Percentiles rank a stretch among this genome's conserved stretches.
phyloP scores from a whole-genome alignment of 768 basidiomycete species.

The Suillus sp. region DNA sequence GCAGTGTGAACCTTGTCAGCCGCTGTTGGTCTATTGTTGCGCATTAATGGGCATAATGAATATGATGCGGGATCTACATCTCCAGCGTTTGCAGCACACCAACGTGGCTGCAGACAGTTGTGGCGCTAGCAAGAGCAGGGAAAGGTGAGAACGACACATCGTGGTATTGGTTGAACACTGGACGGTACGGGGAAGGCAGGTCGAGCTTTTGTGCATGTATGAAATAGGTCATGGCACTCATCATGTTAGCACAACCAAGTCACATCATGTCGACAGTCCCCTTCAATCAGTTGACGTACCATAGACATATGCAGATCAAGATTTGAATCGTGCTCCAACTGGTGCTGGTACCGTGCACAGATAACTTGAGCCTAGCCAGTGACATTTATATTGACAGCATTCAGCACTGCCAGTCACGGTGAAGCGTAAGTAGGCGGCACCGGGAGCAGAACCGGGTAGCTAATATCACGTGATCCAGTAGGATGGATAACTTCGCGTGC shows the following conservation, averaged over 20 bases:
- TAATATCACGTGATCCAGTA: neutral
- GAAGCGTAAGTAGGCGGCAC: neutral
- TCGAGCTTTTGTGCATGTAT: neutral
- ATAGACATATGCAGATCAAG: neutral
- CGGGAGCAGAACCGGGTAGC: neutral
- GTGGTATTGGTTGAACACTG: neutral
- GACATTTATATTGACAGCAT: no score
- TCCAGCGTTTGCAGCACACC: neutral
- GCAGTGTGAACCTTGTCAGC: neutral
- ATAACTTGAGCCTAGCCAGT: neutral
- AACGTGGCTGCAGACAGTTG: neutral
- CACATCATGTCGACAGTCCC: no score
- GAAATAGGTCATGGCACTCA: neutral
- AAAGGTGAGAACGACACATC: neutral
- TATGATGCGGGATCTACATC: neutral
- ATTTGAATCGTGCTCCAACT: neutral
- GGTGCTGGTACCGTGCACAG: neutral
- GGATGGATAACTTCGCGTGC: constrained; percentile 3
- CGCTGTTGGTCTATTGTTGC: neutral
- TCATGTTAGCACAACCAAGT: neutral
- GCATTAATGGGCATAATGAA: neutral
- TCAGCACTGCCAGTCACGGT: neutral
- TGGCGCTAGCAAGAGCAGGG: neutral
- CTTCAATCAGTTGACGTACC: neutral
- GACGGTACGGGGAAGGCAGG: neutral